Evolutionary conservation across 345 rosid species (phyloP).

Genomic region (Barbarea vulgaris): DNA sequence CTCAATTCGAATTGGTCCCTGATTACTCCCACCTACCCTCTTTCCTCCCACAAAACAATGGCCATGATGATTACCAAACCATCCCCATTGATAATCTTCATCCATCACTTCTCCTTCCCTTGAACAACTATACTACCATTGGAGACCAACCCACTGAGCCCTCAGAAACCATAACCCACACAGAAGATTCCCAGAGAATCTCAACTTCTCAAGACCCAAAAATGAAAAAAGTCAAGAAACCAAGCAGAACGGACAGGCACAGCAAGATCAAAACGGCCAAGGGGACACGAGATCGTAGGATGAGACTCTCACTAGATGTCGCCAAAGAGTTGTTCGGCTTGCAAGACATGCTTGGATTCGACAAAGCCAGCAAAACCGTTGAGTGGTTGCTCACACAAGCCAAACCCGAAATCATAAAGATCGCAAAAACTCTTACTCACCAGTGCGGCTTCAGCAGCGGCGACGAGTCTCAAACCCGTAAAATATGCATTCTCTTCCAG

Average conservation of each 20-base stretch:
- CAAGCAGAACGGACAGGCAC: constrained; percentile 71
- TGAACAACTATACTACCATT: constrained; percentile 24
- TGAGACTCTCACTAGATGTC: constrained; percentile 79
- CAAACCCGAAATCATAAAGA: constrained; percentile 56
- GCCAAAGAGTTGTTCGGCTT: constrained; percentile 73
- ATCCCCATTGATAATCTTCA: constrained; percentile 26
- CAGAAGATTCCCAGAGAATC: constrained; percentile 40
- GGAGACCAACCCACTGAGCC: constrained; percentile 32
- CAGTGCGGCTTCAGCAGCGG: constrained; percentile 34
- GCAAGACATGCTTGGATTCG: constrained; percentile 80
- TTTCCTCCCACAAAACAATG: constrained; percentile 37
- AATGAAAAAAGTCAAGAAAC: constrained; percentile 41
- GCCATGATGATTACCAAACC: constrained; percentile 25
- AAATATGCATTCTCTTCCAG: constrained; percentile 1
- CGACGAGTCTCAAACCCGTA: constrained; percentile 40
- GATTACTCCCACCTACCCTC: constrained; percentile 31
- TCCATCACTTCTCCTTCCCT: constrained; percentile 38
- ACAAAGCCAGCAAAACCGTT: constrained; percentile 83
- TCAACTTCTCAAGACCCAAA: constrained; percentile 30
- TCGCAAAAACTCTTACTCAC: constrained; percentile 32
- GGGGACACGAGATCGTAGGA: constrained; percentile 81
- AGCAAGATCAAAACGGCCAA: constrained; percentile 85
- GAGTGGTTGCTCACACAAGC: constrained; percentile 79
- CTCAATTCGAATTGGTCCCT: constrained; percentile 41
- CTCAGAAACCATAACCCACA: constrained; percentile 37